Conservation (phyloP, 2,329 filamentous ascomycete species). For the Eurotiales sp. region DNA sequence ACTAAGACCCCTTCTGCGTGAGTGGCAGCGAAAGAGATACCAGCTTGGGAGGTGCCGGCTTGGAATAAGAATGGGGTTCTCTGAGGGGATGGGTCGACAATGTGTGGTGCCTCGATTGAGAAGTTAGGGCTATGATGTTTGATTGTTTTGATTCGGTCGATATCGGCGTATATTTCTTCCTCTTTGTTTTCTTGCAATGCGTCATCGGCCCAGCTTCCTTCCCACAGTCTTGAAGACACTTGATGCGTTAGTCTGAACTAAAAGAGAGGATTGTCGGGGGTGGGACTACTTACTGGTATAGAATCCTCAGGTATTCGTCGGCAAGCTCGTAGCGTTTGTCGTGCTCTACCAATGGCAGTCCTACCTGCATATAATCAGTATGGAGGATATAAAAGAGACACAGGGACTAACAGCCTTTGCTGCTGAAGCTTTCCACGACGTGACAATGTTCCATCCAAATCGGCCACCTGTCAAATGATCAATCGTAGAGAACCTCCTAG, state of each 20-base stretch:
- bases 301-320: conserved; percentile 60
- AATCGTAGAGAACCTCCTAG: conserved; percentile 59
- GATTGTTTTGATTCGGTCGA: too few species aligned
- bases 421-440: conserved; percentile 63
- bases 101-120: conserved; percentile 61
- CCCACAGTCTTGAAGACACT: too few species aligned
- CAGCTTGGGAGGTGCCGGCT: conserved; percentile 67
- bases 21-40: conserved; percentile 63
- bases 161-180: too few species aligned
- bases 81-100: conserved; percentile 63
- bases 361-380: too few species aligned
- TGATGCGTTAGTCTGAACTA: too few species aligned
- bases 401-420: conserved; percentile 57
- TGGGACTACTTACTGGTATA: too few species aligned
- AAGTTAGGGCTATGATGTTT: conserved; percentile 64
- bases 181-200: too few species aligned
- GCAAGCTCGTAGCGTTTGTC: conserved; percentile 63
- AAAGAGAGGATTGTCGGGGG: too few species aligned
- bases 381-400: too few species aligned
- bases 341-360: too few species aligned
- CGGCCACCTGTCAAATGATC: conserved; percentile 64
- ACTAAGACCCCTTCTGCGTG: conserved; percentile 71
- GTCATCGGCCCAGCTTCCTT: too few species aligned
- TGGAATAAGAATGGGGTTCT: conserved; percentile 66
- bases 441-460: conserved; percentile 62